A percentile compares a stretch with the other conserved stretches of the same genome.
Conservation (phyloP, 2,329 filamentous ascomycete genomes). For the Paecilomyces fulvus region DNA sequence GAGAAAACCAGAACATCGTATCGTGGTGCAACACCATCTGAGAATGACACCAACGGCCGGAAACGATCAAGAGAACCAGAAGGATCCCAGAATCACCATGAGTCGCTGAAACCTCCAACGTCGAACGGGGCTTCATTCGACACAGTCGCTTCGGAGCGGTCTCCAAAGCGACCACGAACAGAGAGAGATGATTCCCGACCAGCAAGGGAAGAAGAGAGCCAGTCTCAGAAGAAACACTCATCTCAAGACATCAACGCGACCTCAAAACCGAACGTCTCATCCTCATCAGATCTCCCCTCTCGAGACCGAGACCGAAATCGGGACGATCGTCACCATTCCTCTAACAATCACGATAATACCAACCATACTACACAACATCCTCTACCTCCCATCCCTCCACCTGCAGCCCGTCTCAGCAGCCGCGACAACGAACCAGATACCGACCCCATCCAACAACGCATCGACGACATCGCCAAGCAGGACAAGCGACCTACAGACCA, state of each 20-base stretch:
- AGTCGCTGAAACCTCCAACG: constrained; percentile 7
- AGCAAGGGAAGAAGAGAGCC: background rate
- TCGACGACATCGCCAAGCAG: constrained; percentile 27
- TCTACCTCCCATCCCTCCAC: constrained; percentile 3
- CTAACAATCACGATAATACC: constrained; percentile 1
- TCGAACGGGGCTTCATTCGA: constrained; percentile 8
- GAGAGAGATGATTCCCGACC: constrained; percentile 7
- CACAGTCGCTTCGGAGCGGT: constrained; percentile 14
- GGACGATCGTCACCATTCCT: constrained; percentile 4
- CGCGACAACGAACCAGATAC: constrained; percentile 3
- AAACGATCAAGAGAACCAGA: constrained; percentile 35
- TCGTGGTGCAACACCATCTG: constrained; percentile 10
- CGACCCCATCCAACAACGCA: constrained; percentile 28
- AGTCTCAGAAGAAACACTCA: background rate
- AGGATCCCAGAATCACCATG: constrained; percentile 5
- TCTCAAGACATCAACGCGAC: background rate
- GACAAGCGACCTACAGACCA: constrained; percentile 5
- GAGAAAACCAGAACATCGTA: constrained; percentile 30
- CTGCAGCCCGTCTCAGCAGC: constrained; percentile 6
- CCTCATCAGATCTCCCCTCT: background rate
- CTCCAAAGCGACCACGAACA: constrained; percentile 30
- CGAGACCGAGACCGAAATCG: background rate
- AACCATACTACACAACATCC: constrained; percentile 9
- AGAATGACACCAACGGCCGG: constrained; percentile 19
- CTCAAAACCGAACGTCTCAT: background rate